These are phyloP conservation scores for Jatropha podagrica DNA, from an alignment of 441 rosid species.

Conservation along the genomic window DNA sequence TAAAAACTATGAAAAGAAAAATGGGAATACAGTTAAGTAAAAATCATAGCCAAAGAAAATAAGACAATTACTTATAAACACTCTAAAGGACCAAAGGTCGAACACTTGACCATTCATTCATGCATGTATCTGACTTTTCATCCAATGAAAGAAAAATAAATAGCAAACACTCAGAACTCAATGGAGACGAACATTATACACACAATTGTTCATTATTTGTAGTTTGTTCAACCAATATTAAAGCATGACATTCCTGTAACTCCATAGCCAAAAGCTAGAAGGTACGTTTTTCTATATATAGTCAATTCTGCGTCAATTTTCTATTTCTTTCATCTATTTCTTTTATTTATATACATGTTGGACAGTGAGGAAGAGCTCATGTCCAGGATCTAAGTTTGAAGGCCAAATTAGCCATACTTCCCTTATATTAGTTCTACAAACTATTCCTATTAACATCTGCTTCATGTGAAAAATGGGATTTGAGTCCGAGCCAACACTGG, in stretches of 20 bases:
- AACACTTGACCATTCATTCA: no score
- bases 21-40: no score
- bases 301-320: neutral
- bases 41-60: no score
- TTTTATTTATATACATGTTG: neutral
- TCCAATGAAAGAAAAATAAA: no score
- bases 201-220: neutral
- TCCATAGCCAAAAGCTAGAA: neutral
- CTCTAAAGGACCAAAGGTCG: no score
- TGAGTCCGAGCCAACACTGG: conserved; percentile 91
- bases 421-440: conserved; percentile 16
- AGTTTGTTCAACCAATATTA: neutral
- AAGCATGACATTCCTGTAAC: neutral
- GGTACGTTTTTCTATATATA: neutral
- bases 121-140: no score
- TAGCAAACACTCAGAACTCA: neutral
- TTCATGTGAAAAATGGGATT: conserved; percentile 65
- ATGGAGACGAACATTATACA: neutral
- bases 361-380: neutral
- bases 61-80: no score
- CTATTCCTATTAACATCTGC: conserved; percentile 13
- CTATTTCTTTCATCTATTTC: neutral
- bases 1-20: no score
- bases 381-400: neutral
- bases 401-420: neutral